phyloP scores from a whole-genome alignment of 2,329 filamentous ascomycete species.

The Sporothrix inflata region DNA sequence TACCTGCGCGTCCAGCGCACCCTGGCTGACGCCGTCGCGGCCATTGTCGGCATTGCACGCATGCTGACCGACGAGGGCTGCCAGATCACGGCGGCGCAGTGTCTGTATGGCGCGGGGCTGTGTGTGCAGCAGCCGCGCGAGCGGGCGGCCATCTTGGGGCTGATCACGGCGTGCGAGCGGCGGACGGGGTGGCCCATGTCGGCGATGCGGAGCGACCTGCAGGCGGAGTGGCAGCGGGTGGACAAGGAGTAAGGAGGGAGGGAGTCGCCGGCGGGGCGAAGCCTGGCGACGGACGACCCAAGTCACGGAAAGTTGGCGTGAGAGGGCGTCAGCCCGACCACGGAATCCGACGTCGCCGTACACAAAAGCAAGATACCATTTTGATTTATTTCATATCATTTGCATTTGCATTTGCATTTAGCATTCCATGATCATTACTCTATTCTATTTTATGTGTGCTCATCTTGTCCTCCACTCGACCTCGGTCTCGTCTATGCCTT shows the following conservation, averaged over 20 bases:
- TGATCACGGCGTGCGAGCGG: constrained; percentile 44
- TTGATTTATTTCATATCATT: background rate
- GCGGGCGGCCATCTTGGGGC: constrained; percentile 43
- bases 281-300: background rate
- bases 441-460: background rate
- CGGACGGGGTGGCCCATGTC: constrained; percentile 44
- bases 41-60: constrained; percentile 55
- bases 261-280: background rate
- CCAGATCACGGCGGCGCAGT: constrained; percentile 50
- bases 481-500: background rate
- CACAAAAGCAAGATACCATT: background rate
- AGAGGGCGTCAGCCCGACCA: too few relatives aligned
- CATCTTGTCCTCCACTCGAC: background rate
- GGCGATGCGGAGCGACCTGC: constrained; percentile 16
- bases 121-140: constrained; percentile 46
- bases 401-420: background rate
- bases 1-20: constrained; percentile 49
- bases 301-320: too few relatives aligned
- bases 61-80: constrained; percentile 47
- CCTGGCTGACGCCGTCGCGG: constrained; percentile 52
- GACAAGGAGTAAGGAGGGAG: background rate
- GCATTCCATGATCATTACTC: background rate
- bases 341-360: too few relatives aligned
- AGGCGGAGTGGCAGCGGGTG: constrained; percentile 17
- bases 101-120: constrained; percentile 48